Percentiles rank a stretch among this genome's conserved stretches.
These are phyloP conservation scores for Mycena albidolilacea DNA, from an alignment of 768 basidiomycete genomes.

Conservation along the genomic window DNA sequence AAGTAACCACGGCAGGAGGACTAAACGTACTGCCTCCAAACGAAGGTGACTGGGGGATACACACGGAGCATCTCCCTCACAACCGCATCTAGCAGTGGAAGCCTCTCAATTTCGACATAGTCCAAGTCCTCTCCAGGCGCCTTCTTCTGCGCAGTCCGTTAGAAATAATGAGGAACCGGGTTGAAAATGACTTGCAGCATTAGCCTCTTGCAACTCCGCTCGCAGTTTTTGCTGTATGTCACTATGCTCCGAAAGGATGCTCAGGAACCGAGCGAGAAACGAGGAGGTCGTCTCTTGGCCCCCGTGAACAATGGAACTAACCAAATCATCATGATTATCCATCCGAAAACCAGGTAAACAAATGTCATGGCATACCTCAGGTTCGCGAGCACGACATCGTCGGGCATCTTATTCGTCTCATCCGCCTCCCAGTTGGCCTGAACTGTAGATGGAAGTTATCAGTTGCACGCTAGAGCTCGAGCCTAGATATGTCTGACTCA, in stretches of 20 bases:
- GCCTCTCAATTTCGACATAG: conserved; percentile 54
- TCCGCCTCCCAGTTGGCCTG: conserved; percentile 49
- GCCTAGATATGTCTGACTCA: conserved; percentile 34
- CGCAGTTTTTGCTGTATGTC: conserved; percentile 50
- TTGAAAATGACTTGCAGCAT: conserved; percentile 14
- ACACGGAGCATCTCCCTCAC: conserved; percentile 55
- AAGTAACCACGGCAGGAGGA: background rate
- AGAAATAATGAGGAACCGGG: background rate
- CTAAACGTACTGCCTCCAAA: conserved; percentile 50
- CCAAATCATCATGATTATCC: background rate
- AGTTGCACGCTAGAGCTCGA: background rate
- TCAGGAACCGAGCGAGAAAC: conserved; percentile 47
- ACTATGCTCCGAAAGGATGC: conserved; percentile 44
- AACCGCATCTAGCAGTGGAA: conserved; percentile 56
- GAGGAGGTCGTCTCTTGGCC: conserved; percentile 55
- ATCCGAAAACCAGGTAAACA: background rate
- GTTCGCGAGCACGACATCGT: conserved; percentile 48
- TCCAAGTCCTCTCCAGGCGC: conserved; percentile 45
- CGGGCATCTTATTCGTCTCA: conserved; percentile 46
- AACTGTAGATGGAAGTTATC: conserved; percentile 42
- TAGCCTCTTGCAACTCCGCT: conserved; percentile 43
- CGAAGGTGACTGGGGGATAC: conserved; percentile 45
- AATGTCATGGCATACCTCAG: conserved; percentile 43
- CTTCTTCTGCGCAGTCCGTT: conserved; percentile 36
- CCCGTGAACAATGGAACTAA: conserved; percentile 51